Evolutionary conservation across 768 basidiomycete genomes (phyloP), one percentile per base, ranked within the genome.

Genomic region (Boletus reticulatus): DNA sequence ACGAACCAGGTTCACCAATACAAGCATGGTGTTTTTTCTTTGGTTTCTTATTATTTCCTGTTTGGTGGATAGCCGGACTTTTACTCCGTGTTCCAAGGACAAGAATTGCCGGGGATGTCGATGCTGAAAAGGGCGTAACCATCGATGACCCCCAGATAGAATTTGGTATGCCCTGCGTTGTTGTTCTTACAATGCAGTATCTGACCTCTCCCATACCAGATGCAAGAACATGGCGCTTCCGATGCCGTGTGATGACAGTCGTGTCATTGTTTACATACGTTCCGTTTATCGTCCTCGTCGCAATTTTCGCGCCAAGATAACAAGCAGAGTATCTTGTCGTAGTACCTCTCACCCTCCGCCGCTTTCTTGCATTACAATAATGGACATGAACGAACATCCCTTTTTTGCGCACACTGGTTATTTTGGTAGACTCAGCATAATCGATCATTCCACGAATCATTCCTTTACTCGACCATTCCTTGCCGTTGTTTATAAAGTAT

Each of bases 91-190:
- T 87, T 12, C 88, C 86, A 13, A 73, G 67, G 62, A 92, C 89
- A 24, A 76, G 89, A 64, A 75, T 76, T 38, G 77, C 87, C 19
- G 87, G 82, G 20, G 84, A 75, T 38, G 75, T 75, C 31, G 76
- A 72, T 53, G 68, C 72, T 45, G 88, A 89, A 72, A 89, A 89
- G 68, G 85, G 74, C 39, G 88, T 90, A 16, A 75, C 85, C 29
- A 73, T 90, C 46, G 88, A 90, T 63, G 88, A 91, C 70, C 89
- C 89, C 27, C 89, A 91, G 66, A 80, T 90, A 52, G 89, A 91
- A 65, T 79, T 81, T 65, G 85, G 89, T 90, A 61, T 63, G 86
- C 73, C 22, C 34, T 46, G 6, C 12, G 14, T 41, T 37, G 14
- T 41, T 37, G 36, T 17, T 38, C 29, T 57, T 37, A 16, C 49